Conservation (phyloP, 106 monocot genomes). For the Vanilla planifolia region DNA sequence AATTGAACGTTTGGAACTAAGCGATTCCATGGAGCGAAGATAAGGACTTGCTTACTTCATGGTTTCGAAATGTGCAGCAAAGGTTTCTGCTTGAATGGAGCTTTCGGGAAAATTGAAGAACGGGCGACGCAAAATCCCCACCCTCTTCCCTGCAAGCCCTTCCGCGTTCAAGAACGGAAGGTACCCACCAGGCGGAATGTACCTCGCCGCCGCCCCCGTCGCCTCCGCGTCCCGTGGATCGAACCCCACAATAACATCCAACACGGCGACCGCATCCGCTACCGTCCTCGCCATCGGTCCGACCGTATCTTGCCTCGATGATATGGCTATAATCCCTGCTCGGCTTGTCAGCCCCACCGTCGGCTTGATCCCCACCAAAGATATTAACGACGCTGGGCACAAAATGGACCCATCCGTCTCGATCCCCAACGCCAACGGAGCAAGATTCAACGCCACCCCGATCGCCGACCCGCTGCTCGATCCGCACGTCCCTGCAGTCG, state of each 20-base stretch:
- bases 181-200: slow-evolving; percentile 48
- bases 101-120: slow-evolving; percentile 31
- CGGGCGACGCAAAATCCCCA: slow-evolving; percentile 38
- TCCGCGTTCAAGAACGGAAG: slow-evolving; percentile 36
- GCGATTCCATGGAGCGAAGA: too few species aligned
- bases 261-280: slow-evolving; percentile 30
- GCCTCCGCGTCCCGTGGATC: slow-evolving; percentile 27
- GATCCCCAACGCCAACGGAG: slow-evolving; percentile 40
- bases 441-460: slow-evolving; percentile 58
- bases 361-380: slow-evolving; percentile 72
- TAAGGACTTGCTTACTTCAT: slow-evolving; percentile 62
- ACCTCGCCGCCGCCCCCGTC: slow-evolving; percentile 36
- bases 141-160: slow-evolving; percentile 59
- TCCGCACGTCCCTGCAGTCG: slow-evolving; percentile 42
- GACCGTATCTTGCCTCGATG: slow-evolving; percentile 53
- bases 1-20: too few species aligned
- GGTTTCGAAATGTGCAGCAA: slow-evolving; percentile 37
- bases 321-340: slow-evolving; percentile 59
- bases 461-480: slow-evolving; percentile 87
- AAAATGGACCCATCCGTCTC: slow-evolving; percentile 71
- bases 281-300: slow-evolving; percentile 24
- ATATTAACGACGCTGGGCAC: slow-evolving; percentile 34
- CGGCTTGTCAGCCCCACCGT: slow-evolving; percentile 79
- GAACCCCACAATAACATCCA: slow-evolving; percentile 60
- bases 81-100: slow-evolving; percentile 12